phyloP scores from a whole-genome alignment of 768 basidiomycete genomes.

The Boletus bicolor region DNA sequence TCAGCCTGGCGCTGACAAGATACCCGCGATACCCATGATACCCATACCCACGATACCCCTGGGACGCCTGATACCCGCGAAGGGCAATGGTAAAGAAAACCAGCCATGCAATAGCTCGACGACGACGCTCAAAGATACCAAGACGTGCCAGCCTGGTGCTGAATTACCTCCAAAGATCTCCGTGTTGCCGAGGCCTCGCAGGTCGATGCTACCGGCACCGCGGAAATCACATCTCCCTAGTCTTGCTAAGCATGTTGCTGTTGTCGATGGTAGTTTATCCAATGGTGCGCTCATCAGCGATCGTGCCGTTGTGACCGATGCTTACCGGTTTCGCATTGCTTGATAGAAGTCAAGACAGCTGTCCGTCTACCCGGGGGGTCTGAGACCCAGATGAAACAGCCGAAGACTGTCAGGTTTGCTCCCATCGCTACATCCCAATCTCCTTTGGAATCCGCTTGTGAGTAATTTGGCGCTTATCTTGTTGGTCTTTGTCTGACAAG shows the following conservation, averaged over 20 bases:
- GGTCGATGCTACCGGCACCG: slow-evolving; percentile 12
- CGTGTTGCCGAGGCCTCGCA: slow-evolving; percentile 3
- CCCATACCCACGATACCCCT: slow-evolving; percentile 2
- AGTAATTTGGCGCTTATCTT: not conserved
- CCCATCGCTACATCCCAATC: not conserved
- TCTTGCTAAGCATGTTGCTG: not conserved
- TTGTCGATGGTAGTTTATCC: not conserved
- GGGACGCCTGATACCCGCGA: slow-evolving; percentile 2
- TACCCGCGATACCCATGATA: slow-evolving; percentile 5
- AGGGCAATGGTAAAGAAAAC: slow-evolving; percentile 18
- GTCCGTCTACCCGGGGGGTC: slow-evolving; percentile 12
- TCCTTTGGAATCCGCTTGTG: slow-evolving; percentile 5
- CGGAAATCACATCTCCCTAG: not conserved
- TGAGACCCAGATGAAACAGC: slow-evolving; percentile 11
- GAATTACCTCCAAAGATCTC: slow-evolving; percentile 5
- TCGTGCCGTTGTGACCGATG: not conserved
- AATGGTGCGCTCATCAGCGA: not conserved
- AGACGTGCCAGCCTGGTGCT: slow-evolving; percentile 1
- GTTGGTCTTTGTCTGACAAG: slow-evolving; percentile 6
- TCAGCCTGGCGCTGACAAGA: slow-evolving; percentile 9
- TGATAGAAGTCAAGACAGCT: slow-evolving; percentile 9
- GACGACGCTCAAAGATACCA: not conserved
- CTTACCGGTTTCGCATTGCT: not conserved
- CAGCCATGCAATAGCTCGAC: not conserved
- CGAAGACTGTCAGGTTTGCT: not conserved